A percentile compares a stretch with the other conserved stretches of the same genome.
Conservation (phyloP, 768 basidiomycete species). For the Suillus hirtellus region DNA sequence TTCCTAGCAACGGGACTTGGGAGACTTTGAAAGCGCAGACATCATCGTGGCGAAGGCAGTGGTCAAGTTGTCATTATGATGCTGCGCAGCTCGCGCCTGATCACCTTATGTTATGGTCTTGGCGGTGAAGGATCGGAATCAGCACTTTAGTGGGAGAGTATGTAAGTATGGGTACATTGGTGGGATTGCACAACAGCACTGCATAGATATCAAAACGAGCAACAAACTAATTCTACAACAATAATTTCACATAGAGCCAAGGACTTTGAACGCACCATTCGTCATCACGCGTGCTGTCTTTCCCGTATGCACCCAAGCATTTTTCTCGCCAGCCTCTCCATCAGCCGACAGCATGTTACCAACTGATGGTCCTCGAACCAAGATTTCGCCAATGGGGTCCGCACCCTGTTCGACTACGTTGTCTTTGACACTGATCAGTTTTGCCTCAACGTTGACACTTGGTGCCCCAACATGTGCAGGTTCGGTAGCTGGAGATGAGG, state of each 20-base stretch:
- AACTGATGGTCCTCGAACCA: slow-evolving; percentile 74
- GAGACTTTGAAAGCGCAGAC: background rate
- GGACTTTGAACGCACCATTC: slow-evolving; percentile 62
- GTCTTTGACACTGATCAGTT: slow-evolving; percentile 72
- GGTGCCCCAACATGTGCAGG: slow-evolving; percentile 72
- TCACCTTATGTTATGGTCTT: background rate
- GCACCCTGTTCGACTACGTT: slow-evolving; percentile 59
- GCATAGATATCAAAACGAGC: background rate
- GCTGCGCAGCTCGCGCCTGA: background rate
- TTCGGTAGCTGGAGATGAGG: slow-evolving; percentile 31
- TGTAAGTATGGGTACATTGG: background rate
- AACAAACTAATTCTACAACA: slow-evolving; percentile 3
- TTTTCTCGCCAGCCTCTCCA: slow-evolving; percentile 32
- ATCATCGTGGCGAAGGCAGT: background rate
- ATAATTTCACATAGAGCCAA: slow-evolving; percentile 13
- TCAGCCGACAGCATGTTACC: slow-evolving; percentile 51
- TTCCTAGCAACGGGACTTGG: background rate
- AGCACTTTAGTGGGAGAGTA: slow-evolving; percentile 10
- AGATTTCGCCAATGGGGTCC: slow-evolving; percentile 63
- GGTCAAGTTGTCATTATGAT: background rate
- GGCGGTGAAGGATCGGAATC: background rate
- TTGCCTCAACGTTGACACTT: slow-evolving; percentile 80
- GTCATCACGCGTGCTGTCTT: slow-evolving; percentile 52
- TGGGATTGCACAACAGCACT: background rate
- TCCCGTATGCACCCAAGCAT: slow-evolving; percentile 50